Evolutionary conservation across 768 basidiomycete species (phyloP).

Genomic region (Xerocomus potaroensis): DNA sequence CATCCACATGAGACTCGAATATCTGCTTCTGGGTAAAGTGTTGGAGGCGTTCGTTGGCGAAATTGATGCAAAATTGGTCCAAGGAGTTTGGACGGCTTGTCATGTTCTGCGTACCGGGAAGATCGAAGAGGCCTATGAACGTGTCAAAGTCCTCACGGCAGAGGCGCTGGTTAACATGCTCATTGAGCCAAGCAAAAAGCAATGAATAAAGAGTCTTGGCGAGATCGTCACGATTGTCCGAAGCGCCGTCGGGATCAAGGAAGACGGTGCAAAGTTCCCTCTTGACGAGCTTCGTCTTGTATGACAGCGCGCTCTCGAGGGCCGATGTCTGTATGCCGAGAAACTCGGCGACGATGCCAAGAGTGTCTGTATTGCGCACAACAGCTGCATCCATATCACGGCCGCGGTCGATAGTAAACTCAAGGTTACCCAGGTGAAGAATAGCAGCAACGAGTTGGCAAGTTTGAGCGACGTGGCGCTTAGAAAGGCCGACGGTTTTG

Average conservation of each 20-base stretch:
- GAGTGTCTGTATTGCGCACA: constrained; percentile 77
- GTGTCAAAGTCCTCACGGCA: constrained; percentile 91
- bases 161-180: constrained; percentile 91
- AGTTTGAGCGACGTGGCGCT: constrained; percentile 91
- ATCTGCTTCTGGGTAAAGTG: constrained; percentile 74
- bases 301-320: constrained; percentile 79
- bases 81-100: constrained; percentile 85
- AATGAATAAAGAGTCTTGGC: constrained; percentile 92
- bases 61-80: constrained; percentile 96
- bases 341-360: constrained; percentile 87
- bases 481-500: constrained; percentile 90
- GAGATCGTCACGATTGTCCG: constrained; percentile 90
- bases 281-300: constrained; percentile 88
- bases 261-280: constrained; percentile 98
- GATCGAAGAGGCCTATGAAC: constrained; percentile 91
- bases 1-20: constrained; percentile 77
- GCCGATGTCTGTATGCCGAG: constrained; percentile 72
- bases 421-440: constrained; percentile 92
- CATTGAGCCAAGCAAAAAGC: constrained; percentile 94
- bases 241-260: constrained; percentile 90
- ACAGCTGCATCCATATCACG: constrained; percentile 92
- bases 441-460: constrained; percentile 95
- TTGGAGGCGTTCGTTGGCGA: constrained; percentile 90
- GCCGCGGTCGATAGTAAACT: constrained; percentile 79
- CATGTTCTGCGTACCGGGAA: constrained; percentile 91